A percentile compares a stretch with the other conserved stretches of the same genome.
phyloP scores from a whole-genome alignment of 2,329 filamentous ascomycete species.

The Epichloe sibirici region DNA sequence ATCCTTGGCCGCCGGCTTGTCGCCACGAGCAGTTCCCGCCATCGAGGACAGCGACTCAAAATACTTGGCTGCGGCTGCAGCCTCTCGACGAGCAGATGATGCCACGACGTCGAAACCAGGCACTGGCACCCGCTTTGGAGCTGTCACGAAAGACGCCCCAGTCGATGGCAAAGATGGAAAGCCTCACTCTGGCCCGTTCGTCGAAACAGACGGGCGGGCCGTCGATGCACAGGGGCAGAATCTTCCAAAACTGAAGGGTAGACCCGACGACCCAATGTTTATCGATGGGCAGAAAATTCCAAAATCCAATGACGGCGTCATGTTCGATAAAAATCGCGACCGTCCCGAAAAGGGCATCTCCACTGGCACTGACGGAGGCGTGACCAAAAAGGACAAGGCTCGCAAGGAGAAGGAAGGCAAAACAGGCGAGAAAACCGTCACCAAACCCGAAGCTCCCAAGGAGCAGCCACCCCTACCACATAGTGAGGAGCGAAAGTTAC shows the following conservation, averaged over 20 bases:
- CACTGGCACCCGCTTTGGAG: conserved; percentile 21
- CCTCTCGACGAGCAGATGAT: conserved; percentile 15
- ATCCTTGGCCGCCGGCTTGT: conserved; percentile 35
- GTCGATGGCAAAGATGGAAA: conserved; percentile 90
- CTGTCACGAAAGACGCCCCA: conserved; percentile 62
- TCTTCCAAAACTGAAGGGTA: conserved; percentile 34
- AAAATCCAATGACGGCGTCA: conserved; percentile 65
- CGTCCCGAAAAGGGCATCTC: conserved; percentile 67
- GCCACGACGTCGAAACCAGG: conserved; percentile 14
- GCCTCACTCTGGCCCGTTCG: conserved; percentile 76
- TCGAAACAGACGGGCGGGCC: conserved; percentile 38
- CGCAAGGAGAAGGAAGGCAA: conserved; percentile 54
- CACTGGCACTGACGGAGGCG: conserved; percentile 77
- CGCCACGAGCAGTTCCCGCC: conserved; percentile 17
- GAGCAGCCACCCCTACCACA: conserved; percentile 73
- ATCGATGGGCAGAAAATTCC: conserved; percentile 50
- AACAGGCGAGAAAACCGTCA: conserved; percentile 53
- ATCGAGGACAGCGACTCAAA: conserved; percentile 9
- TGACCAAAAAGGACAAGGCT: conserved; percentile 75
- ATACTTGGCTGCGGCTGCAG: conserved; percentile 11
- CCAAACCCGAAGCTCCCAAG: conserved; percentile 73
- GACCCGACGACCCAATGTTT: conserved; percentile 38
- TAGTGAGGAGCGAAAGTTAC: conserved; percentile 62
- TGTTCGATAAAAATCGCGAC: conserved; percentile 73
- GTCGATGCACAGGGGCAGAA: conserved; percentile 24